Base-by-base conservation (phyloP, 2,329 filamentous ascomycete genomes). In the Sordariomycetes sp. region DNA sequence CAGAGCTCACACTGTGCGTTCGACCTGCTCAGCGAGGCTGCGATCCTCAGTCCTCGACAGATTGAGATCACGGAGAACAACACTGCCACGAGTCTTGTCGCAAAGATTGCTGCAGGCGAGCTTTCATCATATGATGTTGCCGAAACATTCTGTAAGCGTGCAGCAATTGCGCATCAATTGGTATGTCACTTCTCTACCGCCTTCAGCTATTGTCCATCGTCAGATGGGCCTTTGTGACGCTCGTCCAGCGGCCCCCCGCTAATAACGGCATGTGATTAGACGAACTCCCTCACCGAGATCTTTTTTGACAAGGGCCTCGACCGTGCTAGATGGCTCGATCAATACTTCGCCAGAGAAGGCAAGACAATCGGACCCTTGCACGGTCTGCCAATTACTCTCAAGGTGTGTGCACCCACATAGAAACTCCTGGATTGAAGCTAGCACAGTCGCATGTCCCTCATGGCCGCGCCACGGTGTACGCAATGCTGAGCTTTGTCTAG, bases 341-440 rank as follows among this genome's bases (percentile, higher is more conserved):
- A 33, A 23, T 5, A 17, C 20, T 23, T 24, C 21, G 14, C 21
- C 7, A 37, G 42, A 8, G 58, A 58, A 5, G 58, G 63, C 0
- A 55, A 59, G 40, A 51, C 64, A 0, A 41, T 70, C 2, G 78
- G 79, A 0, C 74, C 76, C 5, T 58, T 83, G 6, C 77, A 82
- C 51, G 79, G 78, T 3, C 55, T 77, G 1, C 73, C 73, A 1
- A 59, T 77, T 16, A 44, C 38, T 14, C 34, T 48, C 30, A 62
- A 55, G 39, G 40, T n/a, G n/a, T n/a, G n/a, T n/a, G n/a, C n/a
- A n/a, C n/a, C n/a, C n/a, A n/a, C n/a, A 9, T 25, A 25, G n/a
- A 9, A 25, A 25, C 23, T 25, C 9, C 8, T 25, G 8, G 9
- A n/a, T 9, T 25, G 8, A n/a, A n/a, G n/a, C n/a, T n/a, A n/a